These are phyloP conservation scores for Beverwykella pulmonaria DNA, from an alignment of 495 filamentous ascomycete species.

Conservation along the genomic window DNA sequence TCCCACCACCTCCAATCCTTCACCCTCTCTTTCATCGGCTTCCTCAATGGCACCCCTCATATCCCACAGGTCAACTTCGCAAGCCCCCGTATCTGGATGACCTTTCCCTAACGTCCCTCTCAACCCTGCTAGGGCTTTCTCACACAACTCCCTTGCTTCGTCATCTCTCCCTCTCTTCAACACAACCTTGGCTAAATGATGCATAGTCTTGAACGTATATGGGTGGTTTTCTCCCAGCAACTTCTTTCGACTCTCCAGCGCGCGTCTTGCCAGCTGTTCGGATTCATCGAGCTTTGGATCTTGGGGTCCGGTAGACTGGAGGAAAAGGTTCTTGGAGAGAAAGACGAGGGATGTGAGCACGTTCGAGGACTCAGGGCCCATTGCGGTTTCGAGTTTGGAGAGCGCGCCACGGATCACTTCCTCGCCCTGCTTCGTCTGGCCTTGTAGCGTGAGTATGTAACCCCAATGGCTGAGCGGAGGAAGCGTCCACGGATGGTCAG, in stretches of 20 bases:
- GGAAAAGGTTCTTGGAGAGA: constrained; percentile 14
- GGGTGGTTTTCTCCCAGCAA: constrained; percentile 11
- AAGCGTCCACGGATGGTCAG: constrained; percentile 22
- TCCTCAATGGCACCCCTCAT: constrained; percentile 2
- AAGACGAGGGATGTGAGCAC: constrained; percentile 13
- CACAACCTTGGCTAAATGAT: constrained; percentile 6
- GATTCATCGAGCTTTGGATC: constrained; percentile 9
- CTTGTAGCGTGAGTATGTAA: constrained; percentile 17
- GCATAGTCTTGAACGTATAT: constrained; percentile 19
- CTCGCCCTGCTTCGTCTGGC: constrained; percentile 7
- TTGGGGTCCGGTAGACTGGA: constrained; percentile 5
- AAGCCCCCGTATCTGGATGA: constrained; percentile 11
- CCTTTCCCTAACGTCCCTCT: not conserved
- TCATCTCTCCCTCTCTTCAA: constrained; percentile 13
- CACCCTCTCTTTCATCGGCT: not conserved
- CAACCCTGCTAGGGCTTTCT: constrained; percentile 5
- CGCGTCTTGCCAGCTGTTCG: constrained; percentile 9
- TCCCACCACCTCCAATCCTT: not conserved
- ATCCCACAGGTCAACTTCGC: constrained; percentile 4
- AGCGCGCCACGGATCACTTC: constrained; percentile 11
- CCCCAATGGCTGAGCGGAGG: constrained; percentile 17
- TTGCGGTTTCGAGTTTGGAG: not conserved
- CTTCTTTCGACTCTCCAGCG: constrained; percentile 5
- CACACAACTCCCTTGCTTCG: constrained; percentile 1
- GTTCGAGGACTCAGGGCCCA: constrained; percentile 5